These are phyloP conservation scores for Albugo candida DNA, from an alignment of 352 stramenopile species.

Conservation along the genomic window DNA sequence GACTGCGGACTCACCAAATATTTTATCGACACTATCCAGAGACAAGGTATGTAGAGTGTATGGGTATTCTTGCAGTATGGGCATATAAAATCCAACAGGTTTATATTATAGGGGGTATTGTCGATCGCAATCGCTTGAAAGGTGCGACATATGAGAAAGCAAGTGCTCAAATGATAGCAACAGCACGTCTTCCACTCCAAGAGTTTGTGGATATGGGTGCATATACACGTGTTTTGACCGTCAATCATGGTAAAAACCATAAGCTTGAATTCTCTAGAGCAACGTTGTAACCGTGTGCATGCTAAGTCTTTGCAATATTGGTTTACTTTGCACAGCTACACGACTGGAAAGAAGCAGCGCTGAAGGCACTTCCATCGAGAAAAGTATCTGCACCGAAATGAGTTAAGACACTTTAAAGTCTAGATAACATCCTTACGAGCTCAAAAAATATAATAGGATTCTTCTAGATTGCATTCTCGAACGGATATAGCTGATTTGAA, in stretches of 20 bases:
- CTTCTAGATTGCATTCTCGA: too few species aligned
- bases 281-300: not conserved
- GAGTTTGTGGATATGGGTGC: constrained; percentile 55
- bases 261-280: not conserved
- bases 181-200: constrained; percentile 83
- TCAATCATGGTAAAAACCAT: constrained; percentile 51
- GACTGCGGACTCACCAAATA: constrained; percentile 86
- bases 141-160: constrained; percentile 83
- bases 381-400: constrained; percentile 10
- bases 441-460: too few species aligned
- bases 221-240: constrained; percentile 62
- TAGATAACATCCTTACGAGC: too few species aligned
- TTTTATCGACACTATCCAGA: constrained; percentile 66
- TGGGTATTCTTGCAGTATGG: not conserved
- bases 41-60: constrained; percentile 30
- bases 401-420: too few species aligned
- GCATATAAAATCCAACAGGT: constrained; percentile 16
- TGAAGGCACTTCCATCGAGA: constrained; percentile 40
- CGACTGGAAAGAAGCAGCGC: constrained; percentile 54
- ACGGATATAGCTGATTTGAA: too few species aligned
- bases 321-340: constrained; percentile 41
- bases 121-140: constrained; percentile 94
- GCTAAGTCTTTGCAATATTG: constrained; percentile 22
- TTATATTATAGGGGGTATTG: constrained; percentile 95
- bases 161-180: constrained; percentile 73